phyloP scores from a whole-genome alignment of 2,329 filamentous ascomycete species.

The Aspergillus thermomutatus region DNA sequence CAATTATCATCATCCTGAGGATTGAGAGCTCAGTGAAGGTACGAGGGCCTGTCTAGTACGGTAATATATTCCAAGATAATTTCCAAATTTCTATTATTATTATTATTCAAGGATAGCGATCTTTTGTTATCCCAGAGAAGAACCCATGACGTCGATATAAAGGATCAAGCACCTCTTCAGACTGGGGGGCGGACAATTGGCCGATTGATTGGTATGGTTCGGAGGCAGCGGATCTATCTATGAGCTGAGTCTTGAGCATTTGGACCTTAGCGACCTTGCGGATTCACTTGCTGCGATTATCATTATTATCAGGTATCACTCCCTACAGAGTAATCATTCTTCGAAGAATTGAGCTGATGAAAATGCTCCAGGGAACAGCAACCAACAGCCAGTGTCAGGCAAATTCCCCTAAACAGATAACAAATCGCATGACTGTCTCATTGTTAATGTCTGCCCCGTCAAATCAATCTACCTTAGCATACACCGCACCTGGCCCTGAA shows the following conservation, averaged over 20 bases:
- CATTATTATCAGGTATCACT: no score
- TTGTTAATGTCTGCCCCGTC: neutral
- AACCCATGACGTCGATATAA: neutral
- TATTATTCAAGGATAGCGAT: neutral
- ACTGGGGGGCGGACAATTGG: neutral
- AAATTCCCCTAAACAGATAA: neutral
- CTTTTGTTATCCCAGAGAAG: neutral
- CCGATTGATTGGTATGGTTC: neutral
- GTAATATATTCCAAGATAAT: neutral
- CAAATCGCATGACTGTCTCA: neutral
- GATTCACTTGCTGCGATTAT: no score
- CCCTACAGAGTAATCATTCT: no score
- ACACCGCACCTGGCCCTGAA: neutral
- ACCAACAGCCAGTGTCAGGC: neutral
- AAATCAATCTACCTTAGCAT: neutral
- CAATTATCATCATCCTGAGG: constrained; percentile 14
- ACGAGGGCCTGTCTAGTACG: neutral
- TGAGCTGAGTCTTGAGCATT: neutral
- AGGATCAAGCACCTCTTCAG: neutral
- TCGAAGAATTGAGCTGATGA: no score
- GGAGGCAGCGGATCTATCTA: neutral
- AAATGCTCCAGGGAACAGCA: no score
- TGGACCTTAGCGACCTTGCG: no score
- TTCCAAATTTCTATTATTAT: neutral
- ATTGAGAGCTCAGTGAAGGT: neutral